Evolutionary conservation across 768 basidiomycete genomes (phyloP).

Genomic region (Panaeolus papilionaceus): DNA sequence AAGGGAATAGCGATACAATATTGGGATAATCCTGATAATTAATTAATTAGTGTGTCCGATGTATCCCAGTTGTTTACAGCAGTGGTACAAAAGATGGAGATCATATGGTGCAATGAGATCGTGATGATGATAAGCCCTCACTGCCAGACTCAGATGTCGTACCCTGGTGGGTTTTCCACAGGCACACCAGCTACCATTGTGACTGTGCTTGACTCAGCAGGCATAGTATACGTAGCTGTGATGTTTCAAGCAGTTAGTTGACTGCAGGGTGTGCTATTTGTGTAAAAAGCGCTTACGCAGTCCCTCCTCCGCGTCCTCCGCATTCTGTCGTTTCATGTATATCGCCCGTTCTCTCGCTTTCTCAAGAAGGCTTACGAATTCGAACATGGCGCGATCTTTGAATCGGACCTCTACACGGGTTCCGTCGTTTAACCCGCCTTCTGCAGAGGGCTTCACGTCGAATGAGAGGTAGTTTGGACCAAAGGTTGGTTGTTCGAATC

Average conservation of each 20-base stretch:
- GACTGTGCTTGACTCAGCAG: constrained; percentile 49
- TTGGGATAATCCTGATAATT: constrained; percentile 14
- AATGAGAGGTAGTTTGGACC: constrained; percentile 70
- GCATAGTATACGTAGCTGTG: constrained; percentile 53
- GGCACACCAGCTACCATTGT: constrained; percentile 49
- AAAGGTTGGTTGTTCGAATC: constrained; percentile 80
- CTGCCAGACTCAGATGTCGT: constrained; percentile 34
- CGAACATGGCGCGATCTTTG: constrained; percentile 71
- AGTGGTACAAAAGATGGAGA: constrained; percentile 6
- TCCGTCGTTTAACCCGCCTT: constrained; percentile 70
- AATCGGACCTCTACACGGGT: constrained; percentile 73
- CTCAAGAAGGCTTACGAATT: constrained; percentile 74
- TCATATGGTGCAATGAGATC: not conserved
- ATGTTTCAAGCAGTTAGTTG: not conserved
- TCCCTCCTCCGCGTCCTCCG: constrained; percentile 61
- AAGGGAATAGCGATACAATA: constrained; percentile 8
- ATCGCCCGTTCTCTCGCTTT: constrained; percentile 79
- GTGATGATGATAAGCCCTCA: not conserved
- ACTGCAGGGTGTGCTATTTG: constrained; percentile 7
- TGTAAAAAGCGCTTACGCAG: constrained; percentile 54
- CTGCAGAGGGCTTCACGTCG: constrained; percentile 68
- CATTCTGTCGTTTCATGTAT: constrained; percentile 71
- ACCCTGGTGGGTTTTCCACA: constrained; percentile 58
- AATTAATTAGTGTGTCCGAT: constrained; percentile 10
- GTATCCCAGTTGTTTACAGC: constrained; percentile 10